Evolutionary conservation across 768 basidiomycete species (phyloP).

Genomic region (Psilocybe azurescens): DNA sequence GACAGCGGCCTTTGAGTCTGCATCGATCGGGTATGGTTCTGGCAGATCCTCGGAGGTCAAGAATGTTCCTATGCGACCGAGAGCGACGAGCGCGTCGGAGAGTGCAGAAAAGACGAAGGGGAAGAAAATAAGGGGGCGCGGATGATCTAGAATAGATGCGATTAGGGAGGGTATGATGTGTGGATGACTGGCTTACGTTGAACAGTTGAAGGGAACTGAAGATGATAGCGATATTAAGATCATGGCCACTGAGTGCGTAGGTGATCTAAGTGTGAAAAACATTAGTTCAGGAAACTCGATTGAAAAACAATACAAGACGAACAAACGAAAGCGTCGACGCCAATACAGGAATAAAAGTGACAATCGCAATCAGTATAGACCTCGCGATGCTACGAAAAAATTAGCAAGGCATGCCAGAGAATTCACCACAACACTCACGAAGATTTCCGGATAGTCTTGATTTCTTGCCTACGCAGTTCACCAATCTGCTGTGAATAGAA

Average conservation of each 20-base stretch:
- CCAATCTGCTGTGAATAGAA: conserved; percentile 53
- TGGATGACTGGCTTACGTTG: conserved; percentile 40
- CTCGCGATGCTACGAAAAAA: conserved; percentile 35
- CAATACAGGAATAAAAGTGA: conserved; percentile 57
- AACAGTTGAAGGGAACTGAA: conserved; percentile 65
- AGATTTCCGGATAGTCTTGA: conserved; percentile 41
- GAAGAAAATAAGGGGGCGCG: conserved; percentile 56
- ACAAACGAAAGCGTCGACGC: conserved; percentile 60
- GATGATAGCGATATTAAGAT: conserved; percentile 57
- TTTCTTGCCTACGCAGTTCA: conserved; percentile 43
- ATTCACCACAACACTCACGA: conserved; percentile 34
- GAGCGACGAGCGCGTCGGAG: conserved; percentile 56
- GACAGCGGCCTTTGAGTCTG: conserved; percentile 42
- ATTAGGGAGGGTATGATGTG: background rate
- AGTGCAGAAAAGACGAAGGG: conserved; percentile 57
- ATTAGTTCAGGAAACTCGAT: background rate
- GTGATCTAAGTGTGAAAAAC: conserved; percentile 50
- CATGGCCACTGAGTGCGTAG: conserved; percentile 62
- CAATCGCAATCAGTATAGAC: conserved; percentile 45
- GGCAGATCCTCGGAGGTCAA: conserved; percentile 60
- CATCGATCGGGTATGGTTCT: conserved; percentile 50
- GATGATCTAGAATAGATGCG: conserved; percentile 47
- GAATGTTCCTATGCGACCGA: conserved; percentile 55
- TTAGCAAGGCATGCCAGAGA: background rate
- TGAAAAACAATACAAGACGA: conserved; percentile 21